phyloP scores from a whole-genome alignment of 495 filamentous ascomycete species.

The Neurospora sp. region DNA sequence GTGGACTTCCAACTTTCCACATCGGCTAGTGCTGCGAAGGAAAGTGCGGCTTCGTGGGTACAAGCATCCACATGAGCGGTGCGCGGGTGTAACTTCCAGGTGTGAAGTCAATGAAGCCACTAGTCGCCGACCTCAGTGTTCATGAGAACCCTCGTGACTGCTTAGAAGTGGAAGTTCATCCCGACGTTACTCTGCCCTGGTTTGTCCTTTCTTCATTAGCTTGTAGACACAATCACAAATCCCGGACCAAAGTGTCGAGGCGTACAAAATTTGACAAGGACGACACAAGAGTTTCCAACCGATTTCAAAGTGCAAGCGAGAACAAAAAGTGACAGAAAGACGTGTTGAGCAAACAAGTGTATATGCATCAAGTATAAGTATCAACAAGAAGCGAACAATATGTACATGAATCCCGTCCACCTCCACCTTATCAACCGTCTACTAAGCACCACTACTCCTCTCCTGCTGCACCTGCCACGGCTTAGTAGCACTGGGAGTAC shows the following conservation, averaged over 20 bases:
- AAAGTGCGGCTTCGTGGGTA: background rate
- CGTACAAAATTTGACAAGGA: background rate
- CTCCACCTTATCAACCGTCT: background rate
- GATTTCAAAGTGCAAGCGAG: background rate
- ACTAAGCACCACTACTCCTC: background rate
- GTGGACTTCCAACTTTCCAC: background rate
- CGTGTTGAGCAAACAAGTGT: background rate
- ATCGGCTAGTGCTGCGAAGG: background rate
- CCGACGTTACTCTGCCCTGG: background rate
- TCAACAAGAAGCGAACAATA: slow-evolving; percentile 10
- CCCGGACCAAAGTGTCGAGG: background rate
- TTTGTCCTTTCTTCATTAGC: background rate
- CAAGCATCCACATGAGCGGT: background rate
- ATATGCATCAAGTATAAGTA: slow-evolving; percentile 2
- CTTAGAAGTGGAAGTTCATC: background rate
- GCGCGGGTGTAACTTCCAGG: background rate
- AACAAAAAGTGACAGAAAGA: background rate
- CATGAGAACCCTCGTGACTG: background rate
- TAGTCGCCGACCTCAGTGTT: background rate
- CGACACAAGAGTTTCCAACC: background rate
- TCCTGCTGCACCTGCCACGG: background rate
- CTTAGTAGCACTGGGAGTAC: slow-evolving; percentile 31
- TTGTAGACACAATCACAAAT: background rate
- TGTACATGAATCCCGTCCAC: background rate
- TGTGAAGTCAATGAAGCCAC: background rate